Evolutionary conservation across 2,329 filamentous ascomycete genomes (phyloP).

Genomic region (Arthrobotrys pseudoclavata): DNA sequence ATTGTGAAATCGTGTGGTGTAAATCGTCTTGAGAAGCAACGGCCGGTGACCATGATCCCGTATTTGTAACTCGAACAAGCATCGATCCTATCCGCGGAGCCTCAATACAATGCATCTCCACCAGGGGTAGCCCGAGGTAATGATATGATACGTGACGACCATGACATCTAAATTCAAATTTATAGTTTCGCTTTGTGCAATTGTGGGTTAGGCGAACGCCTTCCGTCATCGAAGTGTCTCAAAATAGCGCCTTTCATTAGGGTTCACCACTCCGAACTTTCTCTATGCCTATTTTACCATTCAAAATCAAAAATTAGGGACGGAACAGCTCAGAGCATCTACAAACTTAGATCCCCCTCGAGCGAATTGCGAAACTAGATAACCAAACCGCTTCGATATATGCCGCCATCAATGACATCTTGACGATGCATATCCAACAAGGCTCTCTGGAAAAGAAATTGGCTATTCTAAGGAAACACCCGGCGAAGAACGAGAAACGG

Average conservation of each 20-base stretch:
- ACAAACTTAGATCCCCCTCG: neutral
- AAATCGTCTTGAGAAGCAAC: no score
- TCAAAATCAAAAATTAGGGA: neutral
- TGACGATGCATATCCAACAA: conserved; percentile 37
- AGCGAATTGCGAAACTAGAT: conserved; percentile 44
- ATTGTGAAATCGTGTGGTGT: no score
- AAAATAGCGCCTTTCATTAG: neutral
- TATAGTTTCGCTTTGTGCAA: neutral
- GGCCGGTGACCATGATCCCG: no score
- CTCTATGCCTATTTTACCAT: neutral
- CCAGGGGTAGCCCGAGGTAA: no score
- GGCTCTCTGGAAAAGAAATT: conserved; percentile 27
- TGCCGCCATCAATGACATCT: conserved; percentile 35
- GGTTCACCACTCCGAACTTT: neutral
- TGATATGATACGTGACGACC: no score
- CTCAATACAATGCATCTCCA: neutral
- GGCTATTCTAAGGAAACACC: conserved; percentile 18
- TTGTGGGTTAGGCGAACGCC: neutral
- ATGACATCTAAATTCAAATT: no score
- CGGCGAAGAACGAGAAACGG: conserved; percentile 27
- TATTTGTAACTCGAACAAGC: no score
- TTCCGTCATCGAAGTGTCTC: conserved; percentile 1
- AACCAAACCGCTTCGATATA: conserved; percentile 44
- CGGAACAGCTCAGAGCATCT: neutral
- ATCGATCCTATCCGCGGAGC: neutral